Evolutionary conservation across 371 early-diverging fungal genomes (phyloP), one percentile per base, ranked within the genome.

Genomic region (Blyttiomyces sp.): DNA sequence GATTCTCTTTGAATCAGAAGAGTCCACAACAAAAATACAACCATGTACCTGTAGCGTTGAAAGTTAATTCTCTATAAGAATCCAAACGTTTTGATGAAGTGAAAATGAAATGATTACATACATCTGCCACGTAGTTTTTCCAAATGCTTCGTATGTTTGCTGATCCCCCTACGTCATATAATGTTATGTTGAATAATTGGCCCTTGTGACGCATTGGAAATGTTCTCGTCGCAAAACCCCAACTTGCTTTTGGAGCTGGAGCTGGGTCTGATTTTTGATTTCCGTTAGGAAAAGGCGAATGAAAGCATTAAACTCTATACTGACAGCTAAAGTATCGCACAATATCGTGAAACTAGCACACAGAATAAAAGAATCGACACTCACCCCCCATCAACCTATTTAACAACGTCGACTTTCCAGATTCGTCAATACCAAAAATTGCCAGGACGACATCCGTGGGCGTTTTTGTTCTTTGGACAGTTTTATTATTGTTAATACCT

Each of bases 81-180:
- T 17, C 17, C n/a, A n/a, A n/a, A n/a, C n/a, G n/a, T n/a, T n/a
- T n/a, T n/a, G n/a, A n/a, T n/a, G n/a, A n/a, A n/a, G n/a, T n/a
- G 9, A 11, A 17, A 43, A 16, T 33, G 11, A 39, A 36, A 26
- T 19, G 30, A 36, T 27, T 17, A 9, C n/a, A n/a, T 55, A 72
- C 73, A 64, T 73, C 73, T 2, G 73, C 69, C 23, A 61, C 45
- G 42, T 73, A 73, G 52, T 73, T 73, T 11, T 43, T 53, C 73
- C 73, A 73, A 42, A 73, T 73, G 36, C 58, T 64, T 33, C 73
- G 28, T 27, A 73, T 73, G 57, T 58, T 59, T 3, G 39, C 23
- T 17, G 53, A 63, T 1, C 73, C 73, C 4, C 73, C 73, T 4
- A 73, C 50, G 56, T 73, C 73, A 46, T 69, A 69, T 7, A 68